A percentile compares a stretch with the other conserved stretches of the same genome.
phyloP scores from a whole-genome alignment of 768 basidiomycete species.

The Rhizopogon vinicolor region DNA sequence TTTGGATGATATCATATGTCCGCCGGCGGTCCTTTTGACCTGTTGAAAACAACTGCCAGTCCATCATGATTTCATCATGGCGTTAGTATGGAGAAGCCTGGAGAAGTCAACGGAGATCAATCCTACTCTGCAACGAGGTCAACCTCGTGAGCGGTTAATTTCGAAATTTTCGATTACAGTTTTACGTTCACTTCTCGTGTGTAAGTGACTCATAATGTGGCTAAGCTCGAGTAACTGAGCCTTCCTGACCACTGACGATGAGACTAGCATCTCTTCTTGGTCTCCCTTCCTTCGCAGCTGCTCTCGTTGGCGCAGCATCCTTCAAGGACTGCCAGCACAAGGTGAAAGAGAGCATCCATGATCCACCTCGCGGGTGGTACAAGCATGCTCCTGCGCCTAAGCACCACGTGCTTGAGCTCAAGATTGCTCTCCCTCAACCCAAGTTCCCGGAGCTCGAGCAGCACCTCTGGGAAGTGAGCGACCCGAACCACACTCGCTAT shows the following conservation, averaged over 20 bases:
- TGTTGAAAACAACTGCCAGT: too few species aligned
- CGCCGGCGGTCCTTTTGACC: too few species aligned
- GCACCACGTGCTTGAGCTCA: slow-evolving; percentile 46
- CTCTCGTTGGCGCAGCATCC: slow-evolving; percentile 8
- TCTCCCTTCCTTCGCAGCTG: slow-evolving; percentile 7
- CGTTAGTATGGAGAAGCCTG: too few species aligned
- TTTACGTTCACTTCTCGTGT: background rate
- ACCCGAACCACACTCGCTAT: slow-evolving; percentile 51
- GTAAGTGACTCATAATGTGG: background rate
- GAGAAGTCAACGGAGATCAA: too few species aligned
- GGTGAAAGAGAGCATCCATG: slow-evolving; percentile 46
- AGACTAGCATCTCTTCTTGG: background rate
- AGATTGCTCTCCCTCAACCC: slow-evolving; percentile 52
- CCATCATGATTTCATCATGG: too few species aligned
- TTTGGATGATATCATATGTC: too few species aligned
- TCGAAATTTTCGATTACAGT: too few species aligned
- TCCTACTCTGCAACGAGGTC: too few species aligned
- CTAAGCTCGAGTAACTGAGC: background rate
- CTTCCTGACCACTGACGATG: background rate
- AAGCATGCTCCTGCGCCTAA: slow-evolving; percentile 37
- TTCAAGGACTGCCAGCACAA: slow-evolving; percentile 16
- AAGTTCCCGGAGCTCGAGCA: slow-evolving; percentile 46
- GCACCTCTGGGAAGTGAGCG: slow-evolving; percentile 53
- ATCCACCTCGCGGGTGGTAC: slow-evolving; percentile 45
- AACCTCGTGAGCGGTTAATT: too few species aligned